Evolutionary conservation across 148 eudicot species (phyloP).

Genomic region (Rhododendron molle): DNA sequence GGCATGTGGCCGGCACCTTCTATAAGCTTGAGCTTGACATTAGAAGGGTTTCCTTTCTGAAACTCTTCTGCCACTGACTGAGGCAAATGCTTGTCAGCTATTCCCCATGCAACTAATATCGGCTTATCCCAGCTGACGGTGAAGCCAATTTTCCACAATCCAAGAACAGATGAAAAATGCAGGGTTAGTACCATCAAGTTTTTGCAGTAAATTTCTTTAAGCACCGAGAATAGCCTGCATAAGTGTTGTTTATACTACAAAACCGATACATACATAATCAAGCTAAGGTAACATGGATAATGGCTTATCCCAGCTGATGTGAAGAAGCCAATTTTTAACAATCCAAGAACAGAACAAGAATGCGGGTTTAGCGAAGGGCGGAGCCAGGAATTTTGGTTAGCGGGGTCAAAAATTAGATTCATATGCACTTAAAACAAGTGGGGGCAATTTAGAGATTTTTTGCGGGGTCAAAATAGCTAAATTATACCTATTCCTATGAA

Average conservation of each 20-base stretch:
- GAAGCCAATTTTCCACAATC: slow-evolving; percentile 10
- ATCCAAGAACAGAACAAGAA: neutral
- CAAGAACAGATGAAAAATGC: neutral
- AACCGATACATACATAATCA: too few species aligned
- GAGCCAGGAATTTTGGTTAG: too few species aligned
- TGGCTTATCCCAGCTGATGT: slow-evolving; percentile 83
- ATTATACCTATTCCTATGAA: too few species aligned
- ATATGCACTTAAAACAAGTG: too few species aligned
- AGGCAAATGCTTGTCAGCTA: slow-evolving; percentile 90
- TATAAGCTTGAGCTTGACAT: slow-evolving; percentile 67
- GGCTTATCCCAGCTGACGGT: slow-evolving; percentile 88
- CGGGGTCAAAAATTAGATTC: too few species aligned
- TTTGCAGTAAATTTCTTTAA: neutral
- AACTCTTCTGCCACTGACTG: slow-evolving; percentile 90
- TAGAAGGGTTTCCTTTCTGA: slow-evolving; percentile 61
- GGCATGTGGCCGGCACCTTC: slow-evolving; percentile 99
- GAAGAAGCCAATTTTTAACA: slow-evolving; percentile 9
- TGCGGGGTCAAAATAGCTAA: too few species aligned
- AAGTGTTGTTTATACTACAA: neutral
- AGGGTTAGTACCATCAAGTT: neutral
- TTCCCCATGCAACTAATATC: slow-evolving; percentile 85
- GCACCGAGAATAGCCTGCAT: neutral
- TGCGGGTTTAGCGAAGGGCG: neutral
- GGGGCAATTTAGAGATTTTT: too few species aligned
- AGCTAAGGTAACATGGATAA: slow-evolving; percentile 2